Conservation (phyloP, 2,329 filamentous ascomycete genomes). For the Diaporthe sp. region DNA sequence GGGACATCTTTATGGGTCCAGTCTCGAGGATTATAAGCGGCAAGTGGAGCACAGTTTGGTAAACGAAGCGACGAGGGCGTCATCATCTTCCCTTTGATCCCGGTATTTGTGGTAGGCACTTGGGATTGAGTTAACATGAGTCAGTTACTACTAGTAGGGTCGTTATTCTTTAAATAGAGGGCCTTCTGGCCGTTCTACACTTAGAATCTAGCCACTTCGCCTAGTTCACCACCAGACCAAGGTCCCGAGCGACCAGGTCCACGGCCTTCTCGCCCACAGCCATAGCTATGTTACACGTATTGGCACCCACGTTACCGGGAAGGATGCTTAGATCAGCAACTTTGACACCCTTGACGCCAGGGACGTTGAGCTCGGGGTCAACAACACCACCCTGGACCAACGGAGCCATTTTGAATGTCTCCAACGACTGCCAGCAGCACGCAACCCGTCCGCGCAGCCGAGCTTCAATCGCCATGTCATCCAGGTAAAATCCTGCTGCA, state of each 20-base stretch:
- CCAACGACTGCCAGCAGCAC: constrained; percentile 60
- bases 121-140: too few relatives aligned
- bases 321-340: constrained; percentile 54
- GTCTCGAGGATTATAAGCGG: too few relatives aligned
- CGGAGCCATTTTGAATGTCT: constrained; percentile 62
- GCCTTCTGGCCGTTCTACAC: too few relatives aligned
- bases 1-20: too few relatives aligned
- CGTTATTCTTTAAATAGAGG: too few relatives aligned
- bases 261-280: constrained; percentile 58
- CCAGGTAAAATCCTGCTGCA: constrained; percentile 42
- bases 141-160: too few relatives aligned
- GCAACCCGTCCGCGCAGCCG: constrained; percentile 54
- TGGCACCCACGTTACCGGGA: constrained; percentile 57
- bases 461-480: constrained; percentile 61
- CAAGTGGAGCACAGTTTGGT: too few relatives aligned
- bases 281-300: constrained; percentile 53
- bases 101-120: too few relatives aligned
- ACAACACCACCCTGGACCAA: constrained; percentile 58
- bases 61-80: too few relatives aligned
- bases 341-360: constrained; percentile 58
- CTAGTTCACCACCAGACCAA: constrained; percentile 1
- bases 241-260: constrained; percentile 47
- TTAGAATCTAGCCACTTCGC: too few relatives aligned
- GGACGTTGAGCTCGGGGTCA: constrained; percentile 57
- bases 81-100: too few relatives aligned